Base-by-base conservation (phyloP, 352 stramenopile genomes). In the Globisporangium takayamanum region DNA sequence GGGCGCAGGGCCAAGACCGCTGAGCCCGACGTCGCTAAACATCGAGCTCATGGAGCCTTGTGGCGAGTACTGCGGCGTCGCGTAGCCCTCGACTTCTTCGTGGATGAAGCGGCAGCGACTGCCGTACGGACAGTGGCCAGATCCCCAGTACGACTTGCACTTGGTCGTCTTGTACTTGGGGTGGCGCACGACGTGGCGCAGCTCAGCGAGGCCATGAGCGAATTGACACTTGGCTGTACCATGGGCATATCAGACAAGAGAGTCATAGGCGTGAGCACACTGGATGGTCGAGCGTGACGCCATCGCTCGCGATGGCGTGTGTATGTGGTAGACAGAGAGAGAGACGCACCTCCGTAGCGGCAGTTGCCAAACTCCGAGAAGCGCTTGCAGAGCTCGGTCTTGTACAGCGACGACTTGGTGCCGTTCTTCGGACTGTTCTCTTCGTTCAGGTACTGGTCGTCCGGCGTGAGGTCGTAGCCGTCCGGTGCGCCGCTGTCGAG, bases 131-230 rank as follows among this genome's bases (percentile, higher is more conserved):
- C 87, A 96, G 67, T 92, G 80, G 26, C 87, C 87, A 16, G 87
- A 94, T n/a, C 83, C 79, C 77, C 84, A 88, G 69, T 95, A 96
- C 39, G 83, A 92, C 78, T 96, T 95, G 80, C 85, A 96, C 68
- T 93, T 93, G 59, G 83, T 93, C n/a, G 85, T 94, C 74, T 94
- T 94, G 80, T 94, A 92, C 77, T 94, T 94, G 53, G 85, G 85
- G 63, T 94, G 85, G 62, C 85, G 85, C 54, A 91, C 72, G n/a
- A 94, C 83, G 48, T 90, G 80, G 53, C 85, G 82, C 11, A 94
- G 60, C 66, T 94, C 85, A 2, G 69, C 75, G 53, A 91, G 72
- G 33, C 85, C 85, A 53, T 94, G 85, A 26, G 85, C 85, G 63
- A 94, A 94, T 59, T 94, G 85, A 63, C 85, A 94, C 67, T 94